These are phyloP conservation scores for Eucalyptus marginata DNA, from an alignment of 345 rosid genomes.

Conservation along the genomic window DNA sequence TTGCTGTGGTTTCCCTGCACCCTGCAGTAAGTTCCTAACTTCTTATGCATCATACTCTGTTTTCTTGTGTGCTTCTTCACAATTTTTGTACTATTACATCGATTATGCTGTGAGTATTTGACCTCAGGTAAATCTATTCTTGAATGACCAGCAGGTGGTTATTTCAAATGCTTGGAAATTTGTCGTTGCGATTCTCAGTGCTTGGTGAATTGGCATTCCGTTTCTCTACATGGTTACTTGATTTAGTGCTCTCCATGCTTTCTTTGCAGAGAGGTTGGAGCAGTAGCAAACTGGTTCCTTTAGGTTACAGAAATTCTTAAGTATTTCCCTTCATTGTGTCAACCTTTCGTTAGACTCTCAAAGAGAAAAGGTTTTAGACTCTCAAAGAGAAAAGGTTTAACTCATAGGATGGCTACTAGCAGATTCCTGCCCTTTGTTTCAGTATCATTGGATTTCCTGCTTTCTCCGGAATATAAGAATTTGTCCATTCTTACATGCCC, in stretches of 20 bases:
- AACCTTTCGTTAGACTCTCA: not conserved
- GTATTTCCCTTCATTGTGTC: not conserved
- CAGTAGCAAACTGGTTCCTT: not conserved
- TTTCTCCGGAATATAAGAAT: not conserved
- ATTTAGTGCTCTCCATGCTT: not conserved
- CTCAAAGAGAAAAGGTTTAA: not conserved
- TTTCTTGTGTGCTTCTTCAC: not conserved
- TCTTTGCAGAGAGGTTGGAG: not conserved
- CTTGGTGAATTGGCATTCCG: not conserved
- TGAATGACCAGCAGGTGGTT: not conserved
- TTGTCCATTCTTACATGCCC: not conserved
- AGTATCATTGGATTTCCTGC: not conserved
- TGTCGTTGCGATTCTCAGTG: not conserved
- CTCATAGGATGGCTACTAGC: not conserved
- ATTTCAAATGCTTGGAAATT: not conserved
- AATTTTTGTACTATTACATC: not conserved
- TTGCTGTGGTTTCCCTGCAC: conserved; percentile 79
- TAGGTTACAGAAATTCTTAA: not conserved
- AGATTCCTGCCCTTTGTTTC: not conserved
- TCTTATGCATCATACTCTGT: too few relatives aligned
- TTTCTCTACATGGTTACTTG: not conserved
- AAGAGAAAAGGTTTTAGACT: not conserved
- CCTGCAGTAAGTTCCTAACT: conserved; percentile 65
- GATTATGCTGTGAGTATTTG: not conserved
- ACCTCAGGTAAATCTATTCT: not conserved